These are phyloP conservation scores for Aureobasidium sp. DNA, from an alignment of 2,329 filamentous ascomycete genomes.

Conservation along the genomic window DNA sequence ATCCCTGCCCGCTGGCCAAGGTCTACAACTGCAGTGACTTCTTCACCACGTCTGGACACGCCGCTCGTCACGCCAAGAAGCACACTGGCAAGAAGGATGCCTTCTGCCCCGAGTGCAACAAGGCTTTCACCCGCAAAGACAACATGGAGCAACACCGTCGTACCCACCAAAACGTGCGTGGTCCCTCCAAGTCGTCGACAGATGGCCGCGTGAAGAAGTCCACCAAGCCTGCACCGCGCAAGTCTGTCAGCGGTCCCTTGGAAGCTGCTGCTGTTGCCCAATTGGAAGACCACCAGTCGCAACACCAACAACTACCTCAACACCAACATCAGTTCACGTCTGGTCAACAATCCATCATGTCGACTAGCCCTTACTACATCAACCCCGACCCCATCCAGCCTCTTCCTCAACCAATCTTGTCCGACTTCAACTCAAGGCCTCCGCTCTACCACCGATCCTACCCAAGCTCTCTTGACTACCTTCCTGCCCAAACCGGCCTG, in stretches of 20 bases:
- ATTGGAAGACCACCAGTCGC: constrained; percentile 24
- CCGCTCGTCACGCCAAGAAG: constrained; percentile 78
- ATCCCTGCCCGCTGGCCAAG: constrained; percentile 67
- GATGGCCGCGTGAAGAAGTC: constrained; percentile 41
- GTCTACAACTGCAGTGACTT: constrained; percentile 67
- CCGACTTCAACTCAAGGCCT: constrained; percentile 27
- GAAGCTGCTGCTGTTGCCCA: constrained; percentile 31
- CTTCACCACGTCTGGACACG: constrained; percentile 78
- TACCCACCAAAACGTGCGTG: constrained; percentile 57
- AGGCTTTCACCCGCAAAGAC: constrained; percentile 74
- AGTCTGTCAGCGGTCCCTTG: constrained; percentile 25
- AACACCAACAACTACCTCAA: constrained; percentile 19
- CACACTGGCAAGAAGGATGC: constrained; percentile 76
- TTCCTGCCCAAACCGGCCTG: constrained; percentile 25
- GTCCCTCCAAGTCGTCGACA: constrained; percentile 33
- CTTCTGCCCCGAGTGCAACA: constrained; percentile 62
- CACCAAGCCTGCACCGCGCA: constrained; percentile 31
- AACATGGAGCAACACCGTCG: constrained; percentile 84
- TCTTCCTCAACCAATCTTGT: constrained; percentile 28
- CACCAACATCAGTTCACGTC: constrained; percentile 19
- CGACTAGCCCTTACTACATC: constrained; percentile 29
- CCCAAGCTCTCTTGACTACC: constrained; percentile 29
- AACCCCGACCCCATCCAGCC: constrained; percentile 28
- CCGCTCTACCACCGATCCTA: constrained; percentile 29
- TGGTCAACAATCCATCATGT: constrained; percentile 19